Conservation (phyloP, 2,329 filamentous ascomycete species). For the Rutstroemia sp. region DNA sequence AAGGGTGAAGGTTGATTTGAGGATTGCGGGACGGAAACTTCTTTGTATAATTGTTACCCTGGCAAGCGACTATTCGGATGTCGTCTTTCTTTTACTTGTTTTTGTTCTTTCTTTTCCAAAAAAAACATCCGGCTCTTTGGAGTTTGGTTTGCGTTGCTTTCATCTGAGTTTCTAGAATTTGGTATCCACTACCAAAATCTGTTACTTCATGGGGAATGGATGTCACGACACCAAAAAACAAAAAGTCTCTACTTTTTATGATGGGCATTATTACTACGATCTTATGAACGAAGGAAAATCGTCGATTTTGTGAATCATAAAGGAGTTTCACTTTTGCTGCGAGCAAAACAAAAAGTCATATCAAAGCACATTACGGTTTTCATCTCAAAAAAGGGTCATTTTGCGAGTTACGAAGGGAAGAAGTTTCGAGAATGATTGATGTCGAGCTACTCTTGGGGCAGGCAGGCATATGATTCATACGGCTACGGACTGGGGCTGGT, state of each 20-base stretch:
- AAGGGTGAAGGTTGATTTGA: conserved; percentile 28
- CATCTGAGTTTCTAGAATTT: conserved; percentile 7
- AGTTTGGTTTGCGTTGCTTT: conserved; percentile 8
- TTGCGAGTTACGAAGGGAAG: neutral
- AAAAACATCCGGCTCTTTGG: conserved; percentile 4
- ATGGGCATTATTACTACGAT: neutral
- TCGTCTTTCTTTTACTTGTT: neutral
- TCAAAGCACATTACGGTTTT: no score
- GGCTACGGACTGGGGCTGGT: conserved; percentile 6
- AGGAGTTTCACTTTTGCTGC: no score
- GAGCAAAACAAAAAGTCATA: no score
- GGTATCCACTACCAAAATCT: neutral
- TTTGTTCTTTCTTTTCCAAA: conserved; percentile 2
- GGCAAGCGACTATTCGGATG: neutral
- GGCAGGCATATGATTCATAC: conserved; percentile 7
- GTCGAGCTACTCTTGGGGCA: neutral
- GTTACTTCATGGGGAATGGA: neutral
- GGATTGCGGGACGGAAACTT: conserved; percentile 22
- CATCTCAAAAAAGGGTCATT: neutral
- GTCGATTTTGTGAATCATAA: neutral
- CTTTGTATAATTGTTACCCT: conserved; percentile 24
- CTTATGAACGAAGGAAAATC: neutral
- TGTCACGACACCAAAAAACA: neutral
- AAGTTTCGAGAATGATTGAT: conserved; percentile 10
- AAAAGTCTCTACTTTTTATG: neutral